These are phyloP conservation scores for Aspergillus sp. DNA, from an alignment of 2,329 filamentous ascomycete genomes.

Conservation along the genomic window DNA sequence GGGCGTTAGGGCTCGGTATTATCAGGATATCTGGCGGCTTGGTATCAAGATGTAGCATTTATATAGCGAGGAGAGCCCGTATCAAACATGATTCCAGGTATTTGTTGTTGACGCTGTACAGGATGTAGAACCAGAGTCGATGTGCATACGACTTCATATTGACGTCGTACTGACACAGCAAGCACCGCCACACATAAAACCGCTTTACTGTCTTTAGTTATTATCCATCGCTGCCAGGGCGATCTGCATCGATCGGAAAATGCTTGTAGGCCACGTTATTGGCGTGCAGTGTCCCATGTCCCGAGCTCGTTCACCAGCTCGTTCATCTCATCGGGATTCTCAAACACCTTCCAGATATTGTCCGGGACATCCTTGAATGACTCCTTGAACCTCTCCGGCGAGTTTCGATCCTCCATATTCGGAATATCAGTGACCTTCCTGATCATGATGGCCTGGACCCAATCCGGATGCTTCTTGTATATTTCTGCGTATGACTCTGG, in stretches of 20 bases:
- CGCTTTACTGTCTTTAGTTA: neutral
- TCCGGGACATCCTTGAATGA: constrained; percentile 69
- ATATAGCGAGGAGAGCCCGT: too few species aligned
- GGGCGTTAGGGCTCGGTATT: too few species aligned
- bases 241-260: too few species aligned
- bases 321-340: constrained; percentile 58
- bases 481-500: constrained; percentile 82
- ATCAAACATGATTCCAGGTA: too few species aligned
- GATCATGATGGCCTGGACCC: constrained; percentile 78
- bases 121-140: too few species aligned
- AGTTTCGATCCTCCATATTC: constrained; percentile 65
- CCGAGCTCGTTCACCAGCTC: constrained; percentile 21
- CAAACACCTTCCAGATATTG: constrained; percentile 71
- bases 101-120: too few species aligned
- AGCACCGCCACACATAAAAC: constrained; percentile 8
- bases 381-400: constrained; percentile 64
- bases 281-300: constrained; percentile 4
- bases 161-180: constrained; percentile 11
- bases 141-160: too few species aligned
- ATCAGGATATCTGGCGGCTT: too few species aligned
- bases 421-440: constrained; percentile 71
- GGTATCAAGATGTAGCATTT: too few species aligned
- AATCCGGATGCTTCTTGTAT: constrained; percentile 58
- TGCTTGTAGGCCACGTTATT: too few species aligned
- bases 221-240: too few species aligned